A percentile compares a stretch with the other conserved stretches of the same genome.
phyloP scores from a whole-genome alignment of 169 alveolate genomes.

The Plasmodium blacklocki region DNA sequence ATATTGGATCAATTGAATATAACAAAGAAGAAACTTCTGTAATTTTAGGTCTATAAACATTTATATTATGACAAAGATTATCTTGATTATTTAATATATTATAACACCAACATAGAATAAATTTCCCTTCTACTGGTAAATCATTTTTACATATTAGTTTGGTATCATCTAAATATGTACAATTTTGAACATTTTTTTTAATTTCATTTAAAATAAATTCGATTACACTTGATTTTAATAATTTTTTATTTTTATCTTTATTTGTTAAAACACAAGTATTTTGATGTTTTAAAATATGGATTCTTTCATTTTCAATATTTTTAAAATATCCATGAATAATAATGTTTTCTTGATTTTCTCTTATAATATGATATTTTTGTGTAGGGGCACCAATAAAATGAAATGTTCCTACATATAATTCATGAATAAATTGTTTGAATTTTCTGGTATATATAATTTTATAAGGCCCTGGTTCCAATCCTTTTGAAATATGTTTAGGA shows the following conservation, averaged over 20 bases:
- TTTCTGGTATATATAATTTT: conserved; percentile 54
- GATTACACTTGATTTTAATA: not conserved
- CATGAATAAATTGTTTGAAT: conserved; percentile 2
- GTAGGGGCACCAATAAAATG: conserved; percentile 34
- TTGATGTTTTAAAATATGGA: conserved; percentile 22
- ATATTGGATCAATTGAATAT: conserved; percentile 26
- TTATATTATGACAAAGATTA: conserved; percentile 12
- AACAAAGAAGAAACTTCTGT: conserved; percentile 29
- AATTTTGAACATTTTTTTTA: conserved; percentile 10
- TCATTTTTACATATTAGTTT: conserved; percentile 35
- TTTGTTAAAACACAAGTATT: conserved; percentile 9
- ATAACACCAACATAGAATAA: conserved; percentile 63
- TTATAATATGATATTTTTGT: conserved; percentile 19
- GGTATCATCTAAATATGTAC: conserved; percentile 23
- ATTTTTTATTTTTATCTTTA: not conserved
- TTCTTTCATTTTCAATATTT: conserved; percentile 18
- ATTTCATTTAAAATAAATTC: conserved; percentile 12
- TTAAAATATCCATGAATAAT: conserved; percentile 56
- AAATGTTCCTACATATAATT: conserved; percentile 53
- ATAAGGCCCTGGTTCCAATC: conserved; percentile 58
- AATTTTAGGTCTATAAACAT: conserved; percentile 6
- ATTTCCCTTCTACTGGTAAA: not conserved
- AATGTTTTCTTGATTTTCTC: conserved; percentile 14
- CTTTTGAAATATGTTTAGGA: not conserved
- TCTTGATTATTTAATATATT: not conserved